phyloP scores from a whole-genome alignment of 345 rosid genomes.

The Mallotus nudiflorus region DNA sequence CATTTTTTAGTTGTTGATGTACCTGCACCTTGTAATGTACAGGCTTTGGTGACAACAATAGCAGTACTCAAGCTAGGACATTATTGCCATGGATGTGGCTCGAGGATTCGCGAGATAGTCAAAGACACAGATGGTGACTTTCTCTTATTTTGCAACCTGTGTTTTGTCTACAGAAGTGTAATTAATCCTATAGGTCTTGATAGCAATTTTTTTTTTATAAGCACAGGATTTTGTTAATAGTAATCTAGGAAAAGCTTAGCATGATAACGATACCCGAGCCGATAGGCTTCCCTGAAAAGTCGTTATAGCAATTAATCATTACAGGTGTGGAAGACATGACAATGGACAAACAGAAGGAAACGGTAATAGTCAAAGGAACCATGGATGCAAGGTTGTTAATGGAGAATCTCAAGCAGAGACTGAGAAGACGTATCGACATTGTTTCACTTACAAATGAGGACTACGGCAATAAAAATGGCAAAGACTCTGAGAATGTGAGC shows the following conservation, averaged over 20 bases:
- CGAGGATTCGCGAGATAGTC: conserved; percentile 51
- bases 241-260: too few species aligned
- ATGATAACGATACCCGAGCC: too few species aligned
- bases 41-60: conserved; percentile 55
- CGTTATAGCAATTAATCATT: too few species aligned
- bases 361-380: conserved; percentile 61
- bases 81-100: conserved; percentile 72
- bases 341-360: conserved; percentile 52
- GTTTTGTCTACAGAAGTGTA: background rate
- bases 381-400: conserved; percentile 61
- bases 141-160: background rate
- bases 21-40: too few species aligned
- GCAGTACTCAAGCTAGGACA: conserved; percentile 55
- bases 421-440: conserved; percentile 51
- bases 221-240: too few species aligned
- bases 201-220: too few species aligned
- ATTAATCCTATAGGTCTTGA: too few species aligned
- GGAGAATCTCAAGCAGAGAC: conserved; percentile 40
- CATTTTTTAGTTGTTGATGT: too few species aligned
- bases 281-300: too few species aligned
- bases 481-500: conserved; percentile 16
- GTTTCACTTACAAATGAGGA: conserved; percentile 65
- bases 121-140: conserved; percentile 51
- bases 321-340: conserved; percentile 53
- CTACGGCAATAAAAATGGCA: conserved; percentile 11